phyloP scores from a whole-genome alignment of 2,329 filamentous ascomycete species.

The Bisporella sp. region DNA sequence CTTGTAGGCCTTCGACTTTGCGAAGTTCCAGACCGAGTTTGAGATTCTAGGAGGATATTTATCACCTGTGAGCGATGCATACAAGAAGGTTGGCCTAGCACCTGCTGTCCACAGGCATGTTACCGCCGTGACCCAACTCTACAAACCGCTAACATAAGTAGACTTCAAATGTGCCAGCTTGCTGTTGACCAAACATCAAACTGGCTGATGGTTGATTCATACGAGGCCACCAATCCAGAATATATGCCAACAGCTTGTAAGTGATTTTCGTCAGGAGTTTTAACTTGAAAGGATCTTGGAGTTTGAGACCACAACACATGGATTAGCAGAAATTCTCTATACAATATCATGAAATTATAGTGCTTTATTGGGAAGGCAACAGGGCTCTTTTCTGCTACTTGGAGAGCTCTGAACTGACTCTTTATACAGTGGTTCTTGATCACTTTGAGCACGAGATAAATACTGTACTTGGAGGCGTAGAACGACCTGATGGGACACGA shows the following conservation, averaged over 20 bases:
- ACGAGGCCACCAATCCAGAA: constrained; percentile 75
- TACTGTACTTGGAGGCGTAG: constrained; percentile 64
- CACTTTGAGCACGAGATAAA: constrained; percentile 92
- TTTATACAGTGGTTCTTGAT: constrained; percentile 55
- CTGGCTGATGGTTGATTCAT: constrained; percentile 82
- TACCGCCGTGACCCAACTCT: background rate
- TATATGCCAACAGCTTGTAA: constrained; percentile 78
- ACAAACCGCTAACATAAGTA: background rate
- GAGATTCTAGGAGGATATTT: constrained; percentile 61
- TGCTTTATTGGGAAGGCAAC: too few species aligned
- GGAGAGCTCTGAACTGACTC: too few species aligned
- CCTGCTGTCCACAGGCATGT: constrained; percentile 59
- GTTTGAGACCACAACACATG: too few species aligned
- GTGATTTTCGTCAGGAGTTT: too few species aligned
- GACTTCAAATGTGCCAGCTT: background rate
- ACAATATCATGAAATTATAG: too few species aligned
- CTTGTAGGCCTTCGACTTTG: constrained; percentile 48
- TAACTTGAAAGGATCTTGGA: too few species aligned
- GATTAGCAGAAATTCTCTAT: too few species aligned
- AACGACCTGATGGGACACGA: constrained; percentile 54
- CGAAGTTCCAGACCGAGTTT: constrained; percentile 67
- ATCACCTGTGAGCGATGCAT: constrained; percentile 34
- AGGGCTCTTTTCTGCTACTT: too few species aligned
- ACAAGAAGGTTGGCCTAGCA: constrained; percentile 76
- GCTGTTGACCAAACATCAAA: background rate